Evolutionary conservation across 2,329 filamentous ascomycete genomes (phyloP).

Genomic region (Fusarium sp.): DNA sequence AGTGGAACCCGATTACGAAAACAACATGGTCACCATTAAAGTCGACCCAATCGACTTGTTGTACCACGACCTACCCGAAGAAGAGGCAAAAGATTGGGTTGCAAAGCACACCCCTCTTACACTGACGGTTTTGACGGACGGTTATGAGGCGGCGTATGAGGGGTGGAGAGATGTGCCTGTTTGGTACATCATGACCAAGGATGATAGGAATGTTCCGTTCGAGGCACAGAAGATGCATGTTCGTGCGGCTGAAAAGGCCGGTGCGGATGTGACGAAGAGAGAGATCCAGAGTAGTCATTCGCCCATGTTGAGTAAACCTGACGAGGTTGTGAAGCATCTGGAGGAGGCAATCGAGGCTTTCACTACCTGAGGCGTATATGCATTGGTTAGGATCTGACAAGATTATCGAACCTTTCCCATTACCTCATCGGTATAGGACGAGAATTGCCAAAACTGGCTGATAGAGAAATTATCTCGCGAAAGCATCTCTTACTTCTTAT

Average conservation of each 20-base stretch:
- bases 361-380: not conserved
- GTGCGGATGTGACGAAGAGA: constrained; percentile 52
- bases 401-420: too few relatives aligned
- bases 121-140: constrained; percentile 59
- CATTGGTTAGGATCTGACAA: not conserved
- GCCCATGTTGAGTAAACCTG: constrained; percentile 61
- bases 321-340: constrained; percentile 55
- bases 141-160: constrained; percentile 57
- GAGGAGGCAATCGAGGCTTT: constrained; percentile 42
- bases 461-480: too few relatives aligned
- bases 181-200: constrained; percentile 60
- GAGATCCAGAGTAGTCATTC: constrained; percentile 62
- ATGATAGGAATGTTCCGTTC: constrained; percentile 57
- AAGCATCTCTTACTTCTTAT: too few relatives aligned
- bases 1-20: constrained; percentile 56
- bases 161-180: constrained; percentile 62
- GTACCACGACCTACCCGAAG: constrained; percentile 62
- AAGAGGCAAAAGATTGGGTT: constrained; percentile 59
- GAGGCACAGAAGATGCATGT: constrained; percentile 55
- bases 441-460: not conserved
- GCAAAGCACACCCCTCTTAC: constrained; percentile 56
- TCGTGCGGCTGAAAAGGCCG: constrained; percentile 54
- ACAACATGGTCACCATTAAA: constrained; percentile 57
- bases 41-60: constrained; percentile 57
- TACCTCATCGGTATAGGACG: not conserved